phyloP scores from a whole-genome alignment of 805 yeast genomes.

The Zygosaccharomyces lentus region DNA sequence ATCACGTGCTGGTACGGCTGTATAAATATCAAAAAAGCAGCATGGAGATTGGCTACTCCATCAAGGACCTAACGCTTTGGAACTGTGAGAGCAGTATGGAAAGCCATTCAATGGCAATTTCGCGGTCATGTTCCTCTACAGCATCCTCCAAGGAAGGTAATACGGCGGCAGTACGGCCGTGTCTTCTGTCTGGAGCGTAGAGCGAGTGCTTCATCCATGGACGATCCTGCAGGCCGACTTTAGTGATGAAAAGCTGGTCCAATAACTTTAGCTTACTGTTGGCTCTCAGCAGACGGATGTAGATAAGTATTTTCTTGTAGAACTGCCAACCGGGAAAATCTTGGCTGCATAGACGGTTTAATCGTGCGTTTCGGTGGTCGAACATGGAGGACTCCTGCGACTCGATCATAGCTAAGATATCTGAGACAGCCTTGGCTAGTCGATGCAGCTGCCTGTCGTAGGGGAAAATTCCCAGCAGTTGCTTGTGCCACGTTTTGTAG shows the following conservation, averaged over 20 bases:
- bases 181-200: slow-evolving; percentile 52
- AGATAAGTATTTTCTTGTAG: slow-evolving; percentile 54
- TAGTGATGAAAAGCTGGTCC: slow-evolving; percentile 50
- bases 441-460: slow-evolving; percentile 18
- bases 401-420: slow-evolving; percentile 9
- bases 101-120: slow-evolving; percentile 42
- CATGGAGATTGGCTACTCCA: slow-evolving; percentile 16
- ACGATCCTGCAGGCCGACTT: slow-evolving; percentile 46
- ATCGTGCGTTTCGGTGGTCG: slow-evolving; percentile 44
- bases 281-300: slow-evolving; percentile 51
- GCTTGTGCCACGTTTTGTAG: slow-evolving; percentile 29
- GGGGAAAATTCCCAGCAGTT: slow-evolving; percentile 25
- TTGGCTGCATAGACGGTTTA: slow-evolving; percentile 48
- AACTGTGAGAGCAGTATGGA: slow-evolving; percentile 39
- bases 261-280: slow-evolving; percentile 51
- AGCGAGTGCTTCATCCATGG: slow-evolving; percentile 62
- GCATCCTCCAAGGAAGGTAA: slow-evolving; percentile 61
- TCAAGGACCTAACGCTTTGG: slow-evolving; percentile 20
- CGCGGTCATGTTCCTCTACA: slow-evolving; percentile 43
- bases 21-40: background rate
- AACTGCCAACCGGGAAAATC: slow-evolving; percentile 80
- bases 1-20: background rate
- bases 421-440: slow-evolving; percentile 11
- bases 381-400: slow-evolving; percentile 36
- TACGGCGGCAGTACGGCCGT: slow-evolving; percentile 49